Conservation (phyloP, 1,139 yeast species). For the Meyerozyma smithsonii region DNA sequence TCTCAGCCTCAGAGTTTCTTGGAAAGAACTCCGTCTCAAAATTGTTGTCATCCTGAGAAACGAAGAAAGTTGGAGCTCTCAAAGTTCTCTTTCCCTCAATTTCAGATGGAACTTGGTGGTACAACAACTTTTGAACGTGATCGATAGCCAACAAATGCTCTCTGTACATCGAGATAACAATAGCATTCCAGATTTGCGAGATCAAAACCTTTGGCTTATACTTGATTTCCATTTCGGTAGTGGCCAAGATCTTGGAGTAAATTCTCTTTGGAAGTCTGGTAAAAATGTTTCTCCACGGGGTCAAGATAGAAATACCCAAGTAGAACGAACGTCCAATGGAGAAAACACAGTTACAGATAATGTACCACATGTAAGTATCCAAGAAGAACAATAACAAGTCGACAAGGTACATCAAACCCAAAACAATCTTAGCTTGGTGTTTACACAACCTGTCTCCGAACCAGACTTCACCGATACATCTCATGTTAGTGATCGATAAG, state of each 20-base stretch:
- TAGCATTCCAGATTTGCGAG: constrained; percentile 98
- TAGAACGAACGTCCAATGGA: constrained; percentile 97
- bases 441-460: constrained; percentile 69
- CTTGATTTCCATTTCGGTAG: constrained; percentile 98
- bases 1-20: constrained; percentile 93
- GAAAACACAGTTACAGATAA: constrained; percentile 88
- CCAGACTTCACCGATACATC: constrained; percentile 84
- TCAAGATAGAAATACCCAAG: constrained; percentile 95
- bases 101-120: constrained; percentile 97
- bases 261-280: constrained; percentile 97
- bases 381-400: constrained; percentile 93
- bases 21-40: constrained; percentile 96
- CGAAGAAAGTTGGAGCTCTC: constrained; percentile 98
- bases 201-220: constrained; percentile 97
- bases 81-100: constrained; percentile 97
- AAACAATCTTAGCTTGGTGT: constrained; percentile 81
- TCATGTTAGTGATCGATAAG: constrained; percentile 43
- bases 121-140: constrained; percentile 93
- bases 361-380: constrained; percentile 99
- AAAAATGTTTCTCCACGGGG: constrained; percentile 99
- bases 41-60: constrained; percentile 94
- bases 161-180: constrained; percentile 97
- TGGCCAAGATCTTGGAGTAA: constrained; percentile 93
- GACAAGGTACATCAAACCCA: constrained; percentile 88
- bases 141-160: constrained; percentile 96